Evolutionary conservation across 495 filamentous ascomycete species (phyloP).

Genomic region (Collariella sp.): DNA sequence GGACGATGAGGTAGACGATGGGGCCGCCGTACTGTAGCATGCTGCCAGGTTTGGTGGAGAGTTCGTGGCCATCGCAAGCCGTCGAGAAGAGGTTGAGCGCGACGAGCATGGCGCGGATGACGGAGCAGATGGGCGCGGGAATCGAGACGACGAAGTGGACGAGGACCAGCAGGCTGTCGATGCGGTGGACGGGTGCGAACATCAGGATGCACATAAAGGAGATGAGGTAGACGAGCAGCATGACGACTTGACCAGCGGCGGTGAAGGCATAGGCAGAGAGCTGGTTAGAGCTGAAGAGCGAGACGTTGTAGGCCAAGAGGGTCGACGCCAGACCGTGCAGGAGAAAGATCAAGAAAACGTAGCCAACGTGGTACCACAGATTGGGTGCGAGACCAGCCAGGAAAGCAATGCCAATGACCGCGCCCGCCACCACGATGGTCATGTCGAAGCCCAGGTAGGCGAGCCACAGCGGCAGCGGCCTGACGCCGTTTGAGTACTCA

Average conservation of each 20-base stretch:
- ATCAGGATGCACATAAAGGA: constrained; percentile 60
- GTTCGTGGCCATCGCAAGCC: constrained; percentile 52
- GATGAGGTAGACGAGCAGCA: constrained; percentile 74
- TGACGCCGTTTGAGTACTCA: constrained; percentile 79
- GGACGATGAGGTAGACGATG: constrained; percentile 65
- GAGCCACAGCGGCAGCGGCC: constrained; percentile 62
- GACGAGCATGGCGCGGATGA: constrained; percentile 61
- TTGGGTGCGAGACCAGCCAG: constrained; percentile 47
- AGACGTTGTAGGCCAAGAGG: constrained; percentile 63
- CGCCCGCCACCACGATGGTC: constrained; percentile 49
- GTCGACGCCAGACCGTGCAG: constrained; percentile 67
- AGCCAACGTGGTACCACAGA: constrained; percentile 67
- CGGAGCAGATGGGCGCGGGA: constrained; percentile 59
- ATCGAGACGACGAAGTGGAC: constrained; percentile 60
- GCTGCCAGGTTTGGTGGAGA: constrained; percentile 59
- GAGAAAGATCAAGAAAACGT: constrained; percentile 66
- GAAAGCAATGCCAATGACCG: constrained; percentile 51
- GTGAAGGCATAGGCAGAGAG: constrained; percentile 46
- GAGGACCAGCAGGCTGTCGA: constrained; percentile 50
- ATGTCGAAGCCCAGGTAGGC: constrained; percentile 78
- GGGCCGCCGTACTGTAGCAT: constrained; percentile 70
- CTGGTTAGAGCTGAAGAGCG: constrained; percentile 46
- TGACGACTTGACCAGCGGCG: constrained; percentile 60
- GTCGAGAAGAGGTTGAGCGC: constrained; percentile 70
- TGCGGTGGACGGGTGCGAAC: constrained; percentile 51